Evolutionary conservation across 2,329 filamentous ascomycete genomes (phyloP).

Genomic region (Neonectria punicea): DNA sequence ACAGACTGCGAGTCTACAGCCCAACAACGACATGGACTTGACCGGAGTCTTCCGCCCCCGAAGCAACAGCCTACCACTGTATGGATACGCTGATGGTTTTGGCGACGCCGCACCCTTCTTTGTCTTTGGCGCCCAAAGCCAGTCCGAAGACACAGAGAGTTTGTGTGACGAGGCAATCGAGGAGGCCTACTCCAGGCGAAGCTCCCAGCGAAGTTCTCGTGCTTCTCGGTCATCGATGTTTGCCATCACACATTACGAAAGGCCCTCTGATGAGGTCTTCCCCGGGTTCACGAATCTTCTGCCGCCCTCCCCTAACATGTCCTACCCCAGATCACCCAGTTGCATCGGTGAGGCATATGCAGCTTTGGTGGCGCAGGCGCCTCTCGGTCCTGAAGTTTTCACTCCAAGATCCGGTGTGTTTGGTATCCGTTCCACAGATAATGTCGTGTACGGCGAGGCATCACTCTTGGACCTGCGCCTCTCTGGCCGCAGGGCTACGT

Average conservation of each 20-base stretch:
- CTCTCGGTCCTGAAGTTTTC: conserved; percentile 36
- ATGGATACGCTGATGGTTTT: conserved; percentile 55
- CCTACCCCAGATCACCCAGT: conserved; percentile 42
- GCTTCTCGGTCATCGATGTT: conserved; percentile 39
- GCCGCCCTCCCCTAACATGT: conserved; percentile 34
- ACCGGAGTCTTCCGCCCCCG: conserved; percentile 53
- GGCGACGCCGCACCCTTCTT: conserved; percentile 59
- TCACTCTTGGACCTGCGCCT: conserved; percentile 51
- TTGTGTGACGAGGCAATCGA: conserved; percentile 27
- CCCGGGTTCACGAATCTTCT: conserved; percentile 33
- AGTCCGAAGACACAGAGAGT: conserved; percentile 37
- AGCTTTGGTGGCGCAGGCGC: conserved; percentile 28
- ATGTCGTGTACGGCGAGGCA: conserved; percentile 54
- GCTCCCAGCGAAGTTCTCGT: conserved; percentile 11
- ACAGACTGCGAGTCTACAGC: conserved; percentile 65
- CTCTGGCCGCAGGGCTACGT: conserved; percentile 36
- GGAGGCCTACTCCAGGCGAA: conserved; percentile 20
- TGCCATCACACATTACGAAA: conserved; percentile 44
- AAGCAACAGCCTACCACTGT: conserved; percentile 62
- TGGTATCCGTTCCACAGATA: conserved; percentile 49
- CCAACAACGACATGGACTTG: conserved; percentile 59
- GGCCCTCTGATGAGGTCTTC: conserved; percentile 37
- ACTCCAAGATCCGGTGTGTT: conserved; percentile 49
- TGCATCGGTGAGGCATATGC: conserved; percentile 50
- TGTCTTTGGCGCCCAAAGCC: conserved; percentile 55